Evolutionary conservation across 345 rosid species (phyloP), one percentile per base, ranked within the genome.

Genomic region (Gossypium sturtianum): DNA sequence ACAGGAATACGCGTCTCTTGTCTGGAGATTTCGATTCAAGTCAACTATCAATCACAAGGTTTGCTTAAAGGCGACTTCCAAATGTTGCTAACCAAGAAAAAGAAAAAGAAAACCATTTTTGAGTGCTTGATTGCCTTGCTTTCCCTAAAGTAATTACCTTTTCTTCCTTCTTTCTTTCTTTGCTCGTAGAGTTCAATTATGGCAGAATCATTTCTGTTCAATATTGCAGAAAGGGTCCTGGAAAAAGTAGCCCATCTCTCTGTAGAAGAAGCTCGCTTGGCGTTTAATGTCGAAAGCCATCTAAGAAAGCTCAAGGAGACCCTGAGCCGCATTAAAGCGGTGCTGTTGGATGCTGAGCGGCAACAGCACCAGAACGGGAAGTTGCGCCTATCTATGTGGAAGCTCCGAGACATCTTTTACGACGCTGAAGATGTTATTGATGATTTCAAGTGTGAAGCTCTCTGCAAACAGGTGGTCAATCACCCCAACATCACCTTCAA

Each of bases 261-360:
- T 12, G 29, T 19, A 10, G 17, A 65, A 43, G 70, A 65, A 43
- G 29, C 2, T 65, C 13, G 29, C 16, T 65, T n/a, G 70, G 12
- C 22, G 2, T 34, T 34, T 8, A 29, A 65, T 19, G 10, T 65
- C 49, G 2, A 43, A 43, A 66, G 11, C 10, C 53, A 44, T 66
- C 3, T 66, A 29, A 12, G 2, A 12, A 20, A 12, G 34, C 53
- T 66, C 9, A 23, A 44, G 17, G 70, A 44, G 5, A 66, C 53
- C 34, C 1, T 66, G 70, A 44, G 10, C 51, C 2, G 11, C 53
- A 44, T 66, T 16, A 19, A 66, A 66, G 53, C 53, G 12, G 29
- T 44, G 10, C 70, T 66, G 6, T 44, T 66, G 53, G 70, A 66
- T 44, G 70, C 70, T 9, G 70, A 66, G 53, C 29, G 22, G 34